A percentile compares a stretch with the other conserved stretches of the same genome.
These are phyloP conservation scores for Penicillium sp. DNA, from an alignment of 2,329 filamentous ascomycete genomes.

Conservation along the genomic window DNA sequence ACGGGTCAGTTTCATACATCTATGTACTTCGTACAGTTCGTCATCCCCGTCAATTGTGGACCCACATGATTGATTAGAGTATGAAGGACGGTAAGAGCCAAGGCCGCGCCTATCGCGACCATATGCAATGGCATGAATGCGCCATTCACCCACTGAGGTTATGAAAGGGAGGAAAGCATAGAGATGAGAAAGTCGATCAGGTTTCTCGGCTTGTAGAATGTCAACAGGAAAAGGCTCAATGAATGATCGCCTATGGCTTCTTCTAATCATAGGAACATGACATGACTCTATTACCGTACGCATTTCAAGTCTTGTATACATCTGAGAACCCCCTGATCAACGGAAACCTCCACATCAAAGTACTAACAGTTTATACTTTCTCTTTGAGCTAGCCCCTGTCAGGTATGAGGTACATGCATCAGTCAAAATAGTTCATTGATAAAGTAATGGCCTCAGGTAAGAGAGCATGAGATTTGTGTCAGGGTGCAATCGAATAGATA, in stretches of 20 bases:
- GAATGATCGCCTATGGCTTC: no score
- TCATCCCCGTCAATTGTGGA: constrained; percentile 19
- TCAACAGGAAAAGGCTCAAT: not conserved
- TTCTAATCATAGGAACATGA: no score
- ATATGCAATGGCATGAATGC: constrained; percentile 72
- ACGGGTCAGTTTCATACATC: constrained; percentile 12
- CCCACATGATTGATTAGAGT: constrained; percentile 86
- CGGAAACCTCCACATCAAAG: not conserved
- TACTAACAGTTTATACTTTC: not conserved
- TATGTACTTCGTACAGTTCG: constrained; percentile 3
- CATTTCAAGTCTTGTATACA: no score
- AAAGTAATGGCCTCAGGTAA: not conserved
- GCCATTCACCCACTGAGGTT: constrained; percentile 14
- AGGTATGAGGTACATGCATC: not conserved
- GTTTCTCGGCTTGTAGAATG: not conserved
- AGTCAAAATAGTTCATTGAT: not conserved
- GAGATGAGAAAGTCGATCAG: not conserved
- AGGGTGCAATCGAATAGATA: constrained; percentile 25
- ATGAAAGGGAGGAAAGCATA: not conserved
- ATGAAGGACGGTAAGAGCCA: constrained; percentile 85
- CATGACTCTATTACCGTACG: no score
- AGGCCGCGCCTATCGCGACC: constrained; percentile 77
- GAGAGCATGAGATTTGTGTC: constrained; percentile 18
- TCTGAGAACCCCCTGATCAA: not conserved
- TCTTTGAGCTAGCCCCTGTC: not conserved